Evolutionary conservation across 345 rosid species (phyloP).

Genomic region (Aquilaria sinensis): DNA sequence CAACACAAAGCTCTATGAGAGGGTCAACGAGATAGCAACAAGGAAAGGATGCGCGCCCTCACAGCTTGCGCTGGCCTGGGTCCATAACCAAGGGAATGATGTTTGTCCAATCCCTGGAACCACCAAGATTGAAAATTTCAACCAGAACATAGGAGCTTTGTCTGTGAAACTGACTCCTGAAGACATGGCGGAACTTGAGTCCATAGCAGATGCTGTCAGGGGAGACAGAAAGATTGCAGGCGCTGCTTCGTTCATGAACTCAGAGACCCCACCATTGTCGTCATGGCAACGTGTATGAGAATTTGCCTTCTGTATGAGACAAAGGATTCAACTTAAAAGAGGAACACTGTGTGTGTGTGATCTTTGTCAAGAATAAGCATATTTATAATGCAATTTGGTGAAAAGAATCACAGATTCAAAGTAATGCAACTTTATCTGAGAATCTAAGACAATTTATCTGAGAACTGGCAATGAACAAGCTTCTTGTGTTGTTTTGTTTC

Average conservation of each 20-base stretch:
- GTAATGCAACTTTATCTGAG: no score
- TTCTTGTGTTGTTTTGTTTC: no score
- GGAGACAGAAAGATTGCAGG: constrained; percentile 26
- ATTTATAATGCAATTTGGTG: no score
- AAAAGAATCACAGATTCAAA: no score
- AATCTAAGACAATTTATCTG: no score
- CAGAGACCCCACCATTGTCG: constrained; percentile 55
- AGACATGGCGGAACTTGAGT: constrained; percentile 54
- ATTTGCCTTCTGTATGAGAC: neutral
- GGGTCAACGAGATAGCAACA: constrained; percentile 34
- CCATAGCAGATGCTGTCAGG: constrained; percentile 29
- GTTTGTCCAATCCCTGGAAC: constrained; percentile 11
- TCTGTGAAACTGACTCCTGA: constrained; percentile 45
- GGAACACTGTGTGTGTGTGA: no score
- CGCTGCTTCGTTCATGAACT: constrained; percentile 16
- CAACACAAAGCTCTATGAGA: constrained; percentile 33
- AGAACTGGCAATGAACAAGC: no score
- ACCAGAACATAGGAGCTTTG: constrained; percentile 54
- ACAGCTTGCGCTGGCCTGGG: constrained; percentile 70
- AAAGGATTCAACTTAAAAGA: no score
- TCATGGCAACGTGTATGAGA: constrained; percentile 36
- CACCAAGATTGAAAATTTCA: constrained; percentile 50
- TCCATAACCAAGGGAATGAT: constrained; percentile 20
- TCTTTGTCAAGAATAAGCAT: no score
- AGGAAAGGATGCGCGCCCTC: constrained; percentile 52